Percentiles rank a stretch among this genome's conserved stretches.
phyloP scores from a whole-genome alignment of 371 early-diverging fungal species.

The Mortierella sp. region DNA sequence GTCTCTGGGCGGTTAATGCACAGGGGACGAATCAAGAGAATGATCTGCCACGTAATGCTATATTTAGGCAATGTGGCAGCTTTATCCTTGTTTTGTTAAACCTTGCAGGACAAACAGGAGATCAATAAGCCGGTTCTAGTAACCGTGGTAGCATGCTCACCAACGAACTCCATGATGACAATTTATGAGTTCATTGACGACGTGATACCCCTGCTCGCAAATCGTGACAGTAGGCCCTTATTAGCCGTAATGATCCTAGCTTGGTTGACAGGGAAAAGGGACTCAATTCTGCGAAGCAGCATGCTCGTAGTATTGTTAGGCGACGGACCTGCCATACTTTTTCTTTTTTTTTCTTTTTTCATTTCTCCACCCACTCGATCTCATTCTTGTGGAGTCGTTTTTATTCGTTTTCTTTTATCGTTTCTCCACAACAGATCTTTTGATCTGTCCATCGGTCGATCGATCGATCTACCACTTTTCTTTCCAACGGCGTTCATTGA shows the following conservation, averaged over 20 bases:
- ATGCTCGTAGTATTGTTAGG: neutral
- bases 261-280: neutral
- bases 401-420: neutral
- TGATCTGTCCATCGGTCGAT: neutral
- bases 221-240: neutral
- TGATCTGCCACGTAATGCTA: neutral
- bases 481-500: conserved; percentile 13
- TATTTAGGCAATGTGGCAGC: neutral
- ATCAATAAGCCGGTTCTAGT: neutral
- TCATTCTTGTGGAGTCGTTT: neutral
- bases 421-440: conserved; percentile 1
- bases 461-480: conserved; percentile 2
- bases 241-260: neutral
- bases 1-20: neutral
- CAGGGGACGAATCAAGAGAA: neutral
- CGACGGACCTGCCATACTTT: neutral
- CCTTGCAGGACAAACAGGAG: neutral
- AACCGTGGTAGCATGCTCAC: neutral
- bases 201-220: no score
- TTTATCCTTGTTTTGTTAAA: neutral
- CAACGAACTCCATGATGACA: neutral
- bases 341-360: neutral
- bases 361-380: no score
- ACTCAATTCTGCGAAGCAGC: neutral
- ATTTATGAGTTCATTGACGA: neutral